Evolutionary conservation across 2,329 filamentous ascomycete species (phyloP).

Genomic region (Ambrosiella beaveri): DNA sequence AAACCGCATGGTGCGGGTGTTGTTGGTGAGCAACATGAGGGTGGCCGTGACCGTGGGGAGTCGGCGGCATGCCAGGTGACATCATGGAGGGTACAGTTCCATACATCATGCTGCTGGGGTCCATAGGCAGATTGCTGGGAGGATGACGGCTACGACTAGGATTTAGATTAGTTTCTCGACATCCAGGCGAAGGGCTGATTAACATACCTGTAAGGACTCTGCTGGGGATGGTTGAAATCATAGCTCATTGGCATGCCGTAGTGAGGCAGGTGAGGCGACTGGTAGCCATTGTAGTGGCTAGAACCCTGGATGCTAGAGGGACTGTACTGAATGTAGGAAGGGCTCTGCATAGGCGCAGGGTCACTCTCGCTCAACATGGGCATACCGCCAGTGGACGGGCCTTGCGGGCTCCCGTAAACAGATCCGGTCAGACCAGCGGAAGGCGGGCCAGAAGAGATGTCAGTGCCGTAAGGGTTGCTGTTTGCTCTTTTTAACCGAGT

Average conservation of each 20-base stretch:
- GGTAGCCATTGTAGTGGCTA: constrained; percentile 9
- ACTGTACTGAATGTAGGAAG: constrained; percentile 33
- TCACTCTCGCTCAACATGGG: constrained; percentile 31
- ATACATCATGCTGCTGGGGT: constrained; percentile 12
- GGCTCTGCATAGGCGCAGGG: constrained; percentile 23
- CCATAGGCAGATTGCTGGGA: constrained; percentile 7
- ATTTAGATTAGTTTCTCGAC: neutral
- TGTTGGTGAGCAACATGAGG: constrained; percentile 19
- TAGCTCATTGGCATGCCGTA: constrained; percentile 14
- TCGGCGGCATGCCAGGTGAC: constrained; percentile 11
- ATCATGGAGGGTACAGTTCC: constrained; percentile 11
- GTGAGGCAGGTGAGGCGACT: constrained; percentile 5
- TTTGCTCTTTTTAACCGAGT: constrained; percentile 33
- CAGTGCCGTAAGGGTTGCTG: constrained; percentile 29
- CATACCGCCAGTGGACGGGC: constrained; percentile 31
- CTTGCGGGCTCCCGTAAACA: constrained; percentile 11
- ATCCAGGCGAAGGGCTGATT: neutral
- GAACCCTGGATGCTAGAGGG: constrained; percentile 29
- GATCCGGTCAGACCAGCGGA: constrained; percentile 10
- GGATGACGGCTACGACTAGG: constrained; percentile 14
- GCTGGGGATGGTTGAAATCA: constrained; percentile 18
- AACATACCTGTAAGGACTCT: constrained; percentile 28
- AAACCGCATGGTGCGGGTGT: constrained; percentile 14
- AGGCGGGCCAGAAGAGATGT: constrained; percentile 27
- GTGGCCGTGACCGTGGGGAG: constrained; percentile 11